Evolutionary conservation across 1,284 basidiomycete genomes (phyloP).

Genomic region (Trametes polyzona): DNA sequence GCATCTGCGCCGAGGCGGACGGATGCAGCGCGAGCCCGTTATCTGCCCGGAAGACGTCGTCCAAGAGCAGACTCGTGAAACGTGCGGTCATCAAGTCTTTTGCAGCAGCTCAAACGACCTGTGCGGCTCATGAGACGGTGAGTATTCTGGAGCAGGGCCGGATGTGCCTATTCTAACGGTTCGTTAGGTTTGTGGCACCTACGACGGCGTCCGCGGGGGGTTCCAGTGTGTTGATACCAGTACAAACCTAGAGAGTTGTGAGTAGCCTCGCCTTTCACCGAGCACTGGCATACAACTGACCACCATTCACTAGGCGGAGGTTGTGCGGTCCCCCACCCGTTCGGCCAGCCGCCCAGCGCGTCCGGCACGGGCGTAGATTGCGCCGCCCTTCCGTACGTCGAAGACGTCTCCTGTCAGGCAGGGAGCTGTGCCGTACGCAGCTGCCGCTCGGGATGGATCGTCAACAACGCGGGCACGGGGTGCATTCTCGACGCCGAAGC

Average conservation of each 20-base stretch:
- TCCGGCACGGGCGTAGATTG: slow-evolving; percentile 34
- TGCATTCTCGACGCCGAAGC: slow-evolving; percentile 5
- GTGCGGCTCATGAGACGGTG: slow-evolving; percentile 17
- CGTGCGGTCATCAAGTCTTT: slow-evolving; percentile 2
- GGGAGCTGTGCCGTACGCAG: slow-evolving; percentile 37
- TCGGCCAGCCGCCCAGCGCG: slow-evolving; percentile 7
- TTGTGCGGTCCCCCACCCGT: slow-evolving; percentile 31
- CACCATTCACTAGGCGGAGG: slow-evolving; percentile 35
- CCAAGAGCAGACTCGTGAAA: not conserved
- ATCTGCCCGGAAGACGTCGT: not conserved
- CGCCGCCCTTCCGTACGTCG: slow-evolving; percentile 35
- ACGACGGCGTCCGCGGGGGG: slow-evolving; percentile 20
- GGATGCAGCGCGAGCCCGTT: not conserved
- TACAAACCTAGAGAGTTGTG: slow-evolving; percentile 37
- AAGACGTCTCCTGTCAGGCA: slow-evolving; percentile 34
- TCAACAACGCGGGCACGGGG: slow-evolving; percentile 19
- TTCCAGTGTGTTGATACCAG: slow-evolving; percentile 37
- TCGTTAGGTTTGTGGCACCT: slow-evolving; percentile 32
- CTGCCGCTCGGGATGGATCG: slow-evolving; percentile 34
- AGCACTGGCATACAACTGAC: not conserved
- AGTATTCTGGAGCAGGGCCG: not conserved
- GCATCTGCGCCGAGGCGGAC: slow-evolving; percentile 44
- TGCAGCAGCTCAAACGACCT: slow-evolving; percentile 15
- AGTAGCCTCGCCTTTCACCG: slow-evolving; percentile 12
- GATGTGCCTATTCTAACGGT: not conserved